These are phyloP conservation scores for Arthrobotrys sinensis DNA, from an alignment of 2,329 filamentous ascomycete genomes.

Conservation along the genomic window DNA sequence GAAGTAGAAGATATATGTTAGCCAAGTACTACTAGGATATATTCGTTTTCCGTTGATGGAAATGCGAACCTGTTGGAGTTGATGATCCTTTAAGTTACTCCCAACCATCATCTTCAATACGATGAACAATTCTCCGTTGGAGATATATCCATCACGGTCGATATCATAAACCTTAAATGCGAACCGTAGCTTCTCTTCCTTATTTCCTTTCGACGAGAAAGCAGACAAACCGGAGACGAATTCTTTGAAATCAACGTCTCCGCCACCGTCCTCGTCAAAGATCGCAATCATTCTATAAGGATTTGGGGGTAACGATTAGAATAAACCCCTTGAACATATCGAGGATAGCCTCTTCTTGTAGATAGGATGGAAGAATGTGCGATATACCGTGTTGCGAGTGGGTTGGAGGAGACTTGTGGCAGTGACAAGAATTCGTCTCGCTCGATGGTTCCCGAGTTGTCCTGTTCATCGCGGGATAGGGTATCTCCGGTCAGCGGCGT, in stretches of 20 bases:
- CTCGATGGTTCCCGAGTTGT: conserved; percentile 98
- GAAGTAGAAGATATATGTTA: conserved; percentile 31
- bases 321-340: background rate
- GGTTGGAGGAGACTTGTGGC: conserved; percentile 97
- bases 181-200: conserved; percentile 97
- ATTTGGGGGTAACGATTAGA: background rate
- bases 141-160: conserved; percentile 97
- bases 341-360: background rate
- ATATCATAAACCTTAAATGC: conserved; percentile 99
- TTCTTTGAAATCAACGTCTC: conserved; percentile 98
- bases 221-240: conserved; percentile 95
- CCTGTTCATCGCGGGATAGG: conserved; percentile 72
- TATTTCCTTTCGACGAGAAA: conserved; percentile 98
- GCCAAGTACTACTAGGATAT: background rate
- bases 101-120: conserved; percentile 99
- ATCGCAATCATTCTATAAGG: conserved; percentile 93
- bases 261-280: conserved; percentile 97
- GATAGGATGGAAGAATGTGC: conserved; percentile 1
- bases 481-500: conserved; percentile 2
- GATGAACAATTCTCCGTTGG: conserved; percentile 98
- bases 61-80: conserved; percentile 81
- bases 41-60: background rate
- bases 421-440: conserved; percentile 97
- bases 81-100: conserved; percentile 98
- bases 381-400: conserved; percentile 86